Evolutionary conservation across 257 asterid species (phyloP), one percentile per base, ranked within the genome.

Genomic region (Solanum virginianum): DNA sequence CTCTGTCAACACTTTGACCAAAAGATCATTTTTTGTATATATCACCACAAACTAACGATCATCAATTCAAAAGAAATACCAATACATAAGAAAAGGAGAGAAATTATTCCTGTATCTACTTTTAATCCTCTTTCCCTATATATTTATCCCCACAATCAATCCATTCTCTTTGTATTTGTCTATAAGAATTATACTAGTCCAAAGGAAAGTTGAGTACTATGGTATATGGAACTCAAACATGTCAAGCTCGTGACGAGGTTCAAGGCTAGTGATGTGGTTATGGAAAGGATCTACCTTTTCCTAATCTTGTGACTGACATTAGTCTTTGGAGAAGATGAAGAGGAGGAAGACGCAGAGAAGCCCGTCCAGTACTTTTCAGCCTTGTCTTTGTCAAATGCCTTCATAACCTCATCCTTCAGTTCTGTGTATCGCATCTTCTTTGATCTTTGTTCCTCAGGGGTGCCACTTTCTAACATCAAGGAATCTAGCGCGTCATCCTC

Each of bases 351-450:
- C 22, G 81, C 24, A 0, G 94, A 24, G 10, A 90, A 56, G 68
- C 88, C 86, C 14, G 87, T 65, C 91, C 87, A 84, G 8, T 87
- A 87, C 16, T 87, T 88, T 83, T 93, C 93, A 24, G 98, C 98
- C 41, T 87, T 89, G 88, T 95, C 99, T 87, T 92, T 95, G 89
- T 85, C 80, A 14, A 94, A 93, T 13, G 99, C 99, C 86, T 90
- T 91, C 94, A 87, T 88, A 75, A 96, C 88, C 10, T 96, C 99
- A 4, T 88, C 91, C 87, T 92, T 96, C n/a, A 96, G 93, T 72
- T 96, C 97, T 86, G 90, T 89, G 87, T 88, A 96, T 11, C 99
- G 89, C 92, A 53, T 88, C 86, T 85, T 88, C 89, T 95, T 95
- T 80, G 6, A 81, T 43, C 90, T 86, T 47, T 90, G 98, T 88